phyloP scores from a whole-genome alignment of 2,329 filamentous ascomycete genomes.

The Pseudocercospora macadamiae region DNA sequence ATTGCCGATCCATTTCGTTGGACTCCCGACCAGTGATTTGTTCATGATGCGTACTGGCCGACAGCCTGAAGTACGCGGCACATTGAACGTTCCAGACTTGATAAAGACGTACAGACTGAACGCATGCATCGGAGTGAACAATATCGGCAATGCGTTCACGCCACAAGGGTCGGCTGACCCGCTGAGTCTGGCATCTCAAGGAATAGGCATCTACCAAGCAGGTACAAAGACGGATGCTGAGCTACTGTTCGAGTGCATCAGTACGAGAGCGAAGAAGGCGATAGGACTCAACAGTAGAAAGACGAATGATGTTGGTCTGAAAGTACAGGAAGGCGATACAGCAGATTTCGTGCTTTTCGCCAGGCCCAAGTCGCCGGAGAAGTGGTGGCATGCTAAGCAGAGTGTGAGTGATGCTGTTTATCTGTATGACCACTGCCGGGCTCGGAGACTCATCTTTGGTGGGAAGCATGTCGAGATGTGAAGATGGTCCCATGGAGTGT shows the following conservation, averaged over 20 bases:
- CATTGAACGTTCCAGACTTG: constrained; percentile 63
- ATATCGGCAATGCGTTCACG: constrained; percentile 75
- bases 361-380: constrained; percentile 24
- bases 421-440: constrained; percentile 42
- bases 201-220: constrained; percentile 69
- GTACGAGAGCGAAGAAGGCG: constrained; percentile 35
- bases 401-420: constrained; percentile 51
- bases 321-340: constrained; percentile 40
- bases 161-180: constrained; percentile 70
- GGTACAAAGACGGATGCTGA: constrained; percentile 63
- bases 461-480: constrained; percentile 13
- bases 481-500: background rate
- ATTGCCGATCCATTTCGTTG: constrained; percentile 68
- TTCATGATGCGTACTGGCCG: constrained; percentile 66
- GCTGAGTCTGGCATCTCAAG: constrained; percentile 62
- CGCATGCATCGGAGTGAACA: constrained; percentile 68
- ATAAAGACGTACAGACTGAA: constrained; percentile 62
- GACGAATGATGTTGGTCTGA: constrained; percentile 28
- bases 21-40: constrained; percentile 70
- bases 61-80: constrained; percentile 53
- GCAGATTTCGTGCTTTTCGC: constrained; percentile 51
- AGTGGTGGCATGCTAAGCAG: constrained; percentile 46
- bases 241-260: constrained; percentile 58
- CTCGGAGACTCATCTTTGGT: constrained; percentile 18
- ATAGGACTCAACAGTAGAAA: constrained; percentile 31